Conservation (phyloP, 2,329 filamentous ascomycete genomes). For the Herpomyces periplanetae region DNA sequence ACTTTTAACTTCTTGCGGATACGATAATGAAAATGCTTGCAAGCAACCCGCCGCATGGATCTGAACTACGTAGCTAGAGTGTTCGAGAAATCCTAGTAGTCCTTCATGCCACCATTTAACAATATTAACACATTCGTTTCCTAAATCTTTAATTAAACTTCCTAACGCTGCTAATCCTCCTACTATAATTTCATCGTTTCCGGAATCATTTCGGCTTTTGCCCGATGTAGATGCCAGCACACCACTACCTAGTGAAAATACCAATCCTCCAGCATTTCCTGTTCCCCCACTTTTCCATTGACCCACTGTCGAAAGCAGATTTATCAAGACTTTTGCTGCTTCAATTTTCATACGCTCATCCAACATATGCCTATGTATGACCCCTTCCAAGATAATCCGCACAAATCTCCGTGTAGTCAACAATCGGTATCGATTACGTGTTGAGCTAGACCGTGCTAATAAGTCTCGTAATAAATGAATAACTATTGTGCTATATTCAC, state of each 20-base stretch:
- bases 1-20: constrained; percentile 58
- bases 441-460: constrained; percentile 30
- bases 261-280: too few species aligned
- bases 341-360: constrained; percentile 60
- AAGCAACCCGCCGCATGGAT: constrained; percentile 55
- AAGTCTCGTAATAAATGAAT: constrained; percentile 44
- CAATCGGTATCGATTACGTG: constrained; percentile 51
- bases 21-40: constrained; percentile 52
- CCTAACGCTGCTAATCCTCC: constrained; percentile 38
- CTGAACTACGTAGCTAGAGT: constrained; percentile 85
- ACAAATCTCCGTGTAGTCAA: constrained; percentile 52
- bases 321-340: constrained; percentile 42
- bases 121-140: constrained; percentile 37
- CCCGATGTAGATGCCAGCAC: too few species aligned
- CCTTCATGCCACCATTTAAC: constrained; percentile 55
- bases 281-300: too few species aligned
- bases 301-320: too few species aligned
- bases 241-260: too few species aligned
- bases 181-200: constrained; percentile 32
- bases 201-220: constrained; percentile 89
- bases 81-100: constrained; percentile 54
- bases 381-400: constrained; percentile 40
- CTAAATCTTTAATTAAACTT: constrained; percentile 35
- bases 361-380: constrained; percentile 39
- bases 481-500: constrained; percentile 39